Percentiles rank a stretch among this genome's conserved stretches.
phyloP scores from a whole-genome alignment of 2,329 filamentous ascomycete species.

The Cryphonectria parasitica region DNA sequence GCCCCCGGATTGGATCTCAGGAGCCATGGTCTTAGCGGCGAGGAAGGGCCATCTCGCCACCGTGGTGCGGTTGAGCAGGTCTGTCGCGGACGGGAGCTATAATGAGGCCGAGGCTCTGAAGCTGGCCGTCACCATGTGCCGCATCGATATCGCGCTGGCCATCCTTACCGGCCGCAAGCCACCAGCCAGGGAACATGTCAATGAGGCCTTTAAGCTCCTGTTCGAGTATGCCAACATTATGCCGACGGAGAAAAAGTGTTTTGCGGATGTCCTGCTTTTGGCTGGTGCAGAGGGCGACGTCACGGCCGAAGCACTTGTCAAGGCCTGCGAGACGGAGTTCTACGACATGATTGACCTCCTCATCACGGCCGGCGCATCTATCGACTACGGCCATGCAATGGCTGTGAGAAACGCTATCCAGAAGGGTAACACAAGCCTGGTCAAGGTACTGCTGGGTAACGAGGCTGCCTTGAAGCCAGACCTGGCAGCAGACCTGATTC shows the following conservation, averaged over 20 bases:
- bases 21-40: conserved; percentile 56
- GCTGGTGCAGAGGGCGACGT: conserved; percentile 59
- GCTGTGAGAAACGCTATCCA: conserved; percentile 54
- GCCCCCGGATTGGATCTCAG: conserved; percentile 47
- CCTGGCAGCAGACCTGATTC: conserved; percentile 55
- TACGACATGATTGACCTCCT: conserved; percentile 60
- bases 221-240: conserved; percentile 51
- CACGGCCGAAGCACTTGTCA: conserved; percentile 51
- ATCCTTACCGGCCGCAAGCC: conserved; percentile 58
- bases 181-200: conserved; percentile 51
- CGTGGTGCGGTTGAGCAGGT: conserved; percentile 55
- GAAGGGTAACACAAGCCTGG: conserved; percentile 50
- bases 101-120: conserved; percentile 57
- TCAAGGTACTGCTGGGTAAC: conserved; percentile 51
- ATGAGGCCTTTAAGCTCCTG: conserved; percentile 54
- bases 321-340: conserved; percentile 54
- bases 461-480: conserved; percentile 47
- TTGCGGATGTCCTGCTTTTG: conserved; percentile 61
- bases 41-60: conserved; percentile 54
- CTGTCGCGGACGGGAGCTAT: conserved; percentile 57
- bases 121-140: conserved; percentile 50
- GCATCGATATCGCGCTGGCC: conserved; percentile 58
- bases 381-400: conserved; percentile 56
- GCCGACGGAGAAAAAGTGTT: conserved; percentile 52
- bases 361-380: conserved; percentile 55